Percentiles rank a stretch among this genome's conserved stretches.
phyloP scores from a whole-genome alignment of 768 basidiomycete genomes.

The Mycena kentingensis region DNA sequence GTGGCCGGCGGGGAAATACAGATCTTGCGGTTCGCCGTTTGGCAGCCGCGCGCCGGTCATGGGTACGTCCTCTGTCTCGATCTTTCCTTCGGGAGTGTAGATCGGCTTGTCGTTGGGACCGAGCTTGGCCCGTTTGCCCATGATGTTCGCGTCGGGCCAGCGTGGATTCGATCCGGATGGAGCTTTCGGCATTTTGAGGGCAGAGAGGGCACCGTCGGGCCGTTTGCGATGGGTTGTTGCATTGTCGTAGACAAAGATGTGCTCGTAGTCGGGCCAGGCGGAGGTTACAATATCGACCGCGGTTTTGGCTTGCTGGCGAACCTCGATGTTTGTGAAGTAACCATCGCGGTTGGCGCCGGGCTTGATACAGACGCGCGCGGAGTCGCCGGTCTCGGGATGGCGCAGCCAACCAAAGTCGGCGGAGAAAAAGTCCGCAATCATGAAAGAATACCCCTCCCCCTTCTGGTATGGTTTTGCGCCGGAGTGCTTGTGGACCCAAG shows the following conservation, averaged over 20 bases:
- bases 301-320: slow-evolving; percentile 26
- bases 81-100: slow-evolving; percentile 27
- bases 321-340: slow-evolving; percentile 34
- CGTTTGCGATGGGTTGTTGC: slow-evolving; percentile 38
- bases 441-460: slow-evolving; percentile 6
- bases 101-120: slow-evolving; percentile 26
- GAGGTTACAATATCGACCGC: slow-evolving; percentile 26
- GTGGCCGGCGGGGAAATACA: slow-evolving; percentile 35
- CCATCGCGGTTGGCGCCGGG: slow-evolving; percentile 33
- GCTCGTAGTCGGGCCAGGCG: slow-evolving; percentile 32
- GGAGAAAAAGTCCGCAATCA: slow-evolving; percentile 12
- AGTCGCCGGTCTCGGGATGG: slow-evolving; percentile 20
- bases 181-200: slow-evolving; percentile 36
- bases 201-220: slow-evolving; percentile 33
- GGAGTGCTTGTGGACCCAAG: neutral
- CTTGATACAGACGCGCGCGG: slow-evolving; percentile 23
- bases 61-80: slow-evolving; percentile 25
- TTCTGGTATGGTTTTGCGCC: slow-evolving; percentile 1
- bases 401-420: slow-evolving; percentile 25
- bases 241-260: slow-evolving; percentile 33
- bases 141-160: neutral
- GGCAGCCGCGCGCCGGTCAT: slow-evolving; percentile 34
- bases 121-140: neutral
- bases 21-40: slow-evolving; percentile 28
- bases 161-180: slow-evolving; percentile 6